Evolutionary conservation across 768 basidiomycete species (phyloP).

Genomic region (Tricholoma terreum): DNA sequence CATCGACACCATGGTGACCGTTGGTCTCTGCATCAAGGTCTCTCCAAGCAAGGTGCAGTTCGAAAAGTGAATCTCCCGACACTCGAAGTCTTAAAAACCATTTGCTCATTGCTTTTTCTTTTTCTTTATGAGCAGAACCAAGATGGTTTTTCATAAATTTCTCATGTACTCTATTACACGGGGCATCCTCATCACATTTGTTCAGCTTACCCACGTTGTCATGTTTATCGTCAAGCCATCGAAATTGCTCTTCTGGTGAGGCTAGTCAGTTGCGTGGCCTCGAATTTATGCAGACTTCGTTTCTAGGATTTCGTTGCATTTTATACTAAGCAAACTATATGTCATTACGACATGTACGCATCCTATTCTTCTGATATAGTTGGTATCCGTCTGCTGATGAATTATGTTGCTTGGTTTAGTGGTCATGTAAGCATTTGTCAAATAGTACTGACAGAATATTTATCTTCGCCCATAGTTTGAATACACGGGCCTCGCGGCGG

Average conservation of each 20-base stretch:
- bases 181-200: slow-evolving; percentile 3
- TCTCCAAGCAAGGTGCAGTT: neutral
- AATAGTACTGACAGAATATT: neutral
- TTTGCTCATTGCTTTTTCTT: too few relatives aligned
- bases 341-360: slow-evolving; percentile 2
- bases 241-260: slow-evolving; percentile 4
- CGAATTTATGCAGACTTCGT: neutral
- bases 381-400: too few relatives aligned
- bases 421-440: neutral
- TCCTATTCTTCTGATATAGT: too few relatives aligned
- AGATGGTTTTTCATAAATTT: slow-evolving; percentile 1
- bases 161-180: slow-evolving; percentile 5
- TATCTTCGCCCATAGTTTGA: neutral
- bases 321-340: slow-evolving; percentile 5
- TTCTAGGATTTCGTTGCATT: neutral
- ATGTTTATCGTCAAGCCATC: slow-evolving; percentile 4
- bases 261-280: neutral
- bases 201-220: slow-evolving; percentile 8
- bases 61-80: neutral
- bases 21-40: neutral
- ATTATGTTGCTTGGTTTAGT: neutral
- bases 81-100: too few relatives aligned
- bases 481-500: neutral
- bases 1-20: slow-evolving; percentile 4
- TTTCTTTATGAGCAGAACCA: neutral